These are phyloP conservation scores for Cardamine chenopodiifolia DNA, from an alignment of 345 rosid species.

Conservation along the genomic window DNA sequence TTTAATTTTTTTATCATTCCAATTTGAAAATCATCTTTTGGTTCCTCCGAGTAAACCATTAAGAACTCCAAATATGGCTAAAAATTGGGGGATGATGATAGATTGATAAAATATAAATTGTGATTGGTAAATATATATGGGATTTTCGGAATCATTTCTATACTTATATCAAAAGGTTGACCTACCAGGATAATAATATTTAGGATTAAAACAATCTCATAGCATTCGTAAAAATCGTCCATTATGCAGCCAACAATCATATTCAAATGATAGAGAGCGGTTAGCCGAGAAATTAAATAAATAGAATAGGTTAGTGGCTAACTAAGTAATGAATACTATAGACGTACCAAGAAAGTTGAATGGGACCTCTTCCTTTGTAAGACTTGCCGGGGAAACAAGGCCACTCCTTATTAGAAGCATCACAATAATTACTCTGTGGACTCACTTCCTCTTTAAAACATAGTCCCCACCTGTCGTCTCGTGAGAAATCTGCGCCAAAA, in stretches of 20 bases:
- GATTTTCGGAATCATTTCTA: background rate
- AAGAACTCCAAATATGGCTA: background rate
- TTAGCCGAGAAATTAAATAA: background rate
- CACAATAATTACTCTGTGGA: constrained; percentile 53
- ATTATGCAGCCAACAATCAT: background rate
- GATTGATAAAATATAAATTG: background rate
- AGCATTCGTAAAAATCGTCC: background rate
- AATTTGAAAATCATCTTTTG: background rate
- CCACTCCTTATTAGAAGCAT: constrained; percentile 40
- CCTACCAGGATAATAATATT: background rate
- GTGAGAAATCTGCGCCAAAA: constrained; percentile 69
- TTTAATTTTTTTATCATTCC: background rate
- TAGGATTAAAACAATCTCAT: background rate
- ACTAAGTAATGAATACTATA: background rate
- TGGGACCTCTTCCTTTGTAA: constrained; percentile 65
- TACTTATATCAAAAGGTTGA: background rate
- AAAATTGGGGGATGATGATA: background rate
- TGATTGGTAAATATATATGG: background rate
- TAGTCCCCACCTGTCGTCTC: constrained; percentile 73
- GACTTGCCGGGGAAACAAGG: constrained; percentile 58
- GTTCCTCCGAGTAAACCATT: background rate
- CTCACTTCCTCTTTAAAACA: constrained; percentile 57
- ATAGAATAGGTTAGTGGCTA: background rate
- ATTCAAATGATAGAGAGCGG: background rate
- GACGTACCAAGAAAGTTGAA: constrained; percentile 60